phyloP scores from a whole-genome alignment of 2,329 filamentous ascomycete genomes.

The Harringtonia aguacate region DNA sequence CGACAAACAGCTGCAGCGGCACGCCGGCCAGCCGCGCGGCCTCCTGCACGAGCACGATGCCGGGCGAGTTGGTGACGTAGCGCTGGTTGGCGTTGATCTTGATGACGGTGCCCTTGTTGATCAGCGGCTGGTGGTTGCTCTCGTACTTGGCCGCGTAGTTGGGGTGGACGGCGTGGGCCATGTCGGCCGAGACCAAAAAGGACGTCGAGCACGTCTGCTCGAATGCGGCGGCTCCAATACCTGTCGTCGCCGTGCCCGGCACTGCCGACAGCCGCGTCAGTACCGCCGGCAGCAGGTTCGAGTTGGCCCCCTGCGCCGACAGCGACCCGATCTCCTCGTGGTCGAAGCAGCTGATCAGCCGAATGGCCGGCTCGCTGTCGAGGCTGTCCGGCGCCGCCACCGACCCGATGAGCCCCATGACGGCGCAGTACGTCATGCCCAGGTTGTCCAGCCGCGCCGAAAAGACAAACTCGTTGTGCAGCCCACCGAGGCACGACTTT shows the following conservation, averaged over 20 bases:
- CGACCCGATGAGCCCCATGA: slow-evolving; percentile 76
- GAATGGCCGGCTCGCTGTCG: slow-evolving; percentile 59
- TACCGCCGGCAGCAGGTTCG: slow-evolving; percentile 79
- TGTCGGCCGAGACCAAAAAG: slow-evolving; percentile 92
- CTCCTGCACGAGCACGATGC: slow-evolving; percentile 87
- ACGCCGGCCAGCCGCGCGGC: slow-evolving; percentile 64
- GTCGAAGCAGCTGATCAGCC: slow-evolving; percentile 90
- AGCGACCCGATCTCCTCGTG: slow-evolving; percentile 94
- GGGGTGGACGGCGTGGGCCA: slow-evolving; percentile 93
- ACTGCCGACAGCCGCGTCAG: slow-evolving; percentile 78
- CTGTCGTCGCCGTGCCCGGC: slow-evolving; percentile 44
- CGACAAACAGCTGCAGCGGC: slow-evolving; percentile 90
- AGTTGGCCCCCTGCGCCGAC: slow-evolving; percentile 88
- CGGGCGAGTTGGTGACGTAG: slow-evolving; percentile 93
- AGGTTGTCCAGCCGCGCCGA: slow-evolving; percentile 93
- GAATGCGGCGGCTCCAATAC: slow-evolving; percentile 67
- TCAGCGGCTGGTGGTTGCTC: slow-evolving; percentile 76
- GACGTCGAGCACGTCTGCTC: slow-evolving; percentile 87
- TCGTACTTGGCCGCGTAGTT: slow-evolving; percentile 94
- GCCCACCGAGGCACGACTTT: slow-evolving; percentile 74
- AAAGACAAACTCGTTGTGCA: slow-evolving; percentile 92
- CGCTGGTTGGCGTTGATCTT: slow-evolving; percentile 97
- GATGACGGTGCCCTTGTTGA: slow-evolving; percentile 94
- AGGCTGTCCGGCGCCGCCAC: slow-evolving; percentile 53
- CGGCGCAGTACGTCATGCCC: slow-evolving; percentile 90